Base-by-base conservation (phyloP, 768 basidiomycete genomes). In the Boletus subcaerulescens region DNA sequence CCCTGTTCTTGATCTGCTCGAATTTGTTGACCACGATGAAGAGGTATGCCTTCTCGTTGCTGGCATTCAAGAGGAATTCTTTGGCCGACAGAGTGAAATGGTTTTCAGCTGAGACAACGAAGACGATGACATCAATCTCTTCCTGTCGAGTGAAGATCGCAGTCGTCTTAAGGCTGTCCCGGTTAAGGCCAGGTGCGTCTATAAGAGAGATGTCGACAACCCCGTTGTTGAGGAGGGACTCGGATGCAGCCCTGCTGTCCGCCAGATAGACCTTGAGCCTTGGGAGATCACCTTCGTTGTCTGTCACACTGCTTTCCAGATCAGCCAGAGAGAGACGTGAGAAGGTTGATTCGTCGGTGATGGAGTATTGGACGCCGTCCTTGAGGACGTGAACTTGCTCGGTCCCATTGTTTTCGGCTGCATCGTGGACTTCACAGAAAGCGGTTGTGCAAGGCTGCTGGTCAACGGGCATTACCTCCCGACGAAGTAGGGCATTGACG, bases 1-100 rank as follows among this genome's bases (percentile, higher is more conserved):
- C 91, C 76, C 98, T 97, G 78, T 98, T 91, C 69, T 86, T 84
- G 74, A 98, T 96, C 68, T 92, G 89, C 64, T 93, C 93, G 69
- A 87, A 99, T 71, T 95, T 93, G 81, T 99, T 99, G 70, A 98
- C 96, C 51, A 98, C 97, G 68, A 98, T 89, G 77, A 99, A 99
- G 46, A 99, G 76, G 69, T 95, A 96, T 0, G 96, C 93, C 77
- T 98, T 98, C 76, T 99, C 97, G 63, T 92, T 89, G 75, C 89
- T 91, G 3, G 96, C 94, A 63, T 85, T 92, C 77, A 77, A 82
- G 45, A 99, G 80, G 79, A 99, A 98, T 70, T 98, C 94, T 68
- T 89, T 91, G 14, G 93, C 89, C 5, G 93, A 96, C 18, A 95
- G 80, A 0, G 97, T 99, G 71, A 99, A 96, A 77, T 98, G 96